Conservation (phyloP, 2,329 filamentous ascomycete genomes). For the Niveomyces coronatus region DNA sequence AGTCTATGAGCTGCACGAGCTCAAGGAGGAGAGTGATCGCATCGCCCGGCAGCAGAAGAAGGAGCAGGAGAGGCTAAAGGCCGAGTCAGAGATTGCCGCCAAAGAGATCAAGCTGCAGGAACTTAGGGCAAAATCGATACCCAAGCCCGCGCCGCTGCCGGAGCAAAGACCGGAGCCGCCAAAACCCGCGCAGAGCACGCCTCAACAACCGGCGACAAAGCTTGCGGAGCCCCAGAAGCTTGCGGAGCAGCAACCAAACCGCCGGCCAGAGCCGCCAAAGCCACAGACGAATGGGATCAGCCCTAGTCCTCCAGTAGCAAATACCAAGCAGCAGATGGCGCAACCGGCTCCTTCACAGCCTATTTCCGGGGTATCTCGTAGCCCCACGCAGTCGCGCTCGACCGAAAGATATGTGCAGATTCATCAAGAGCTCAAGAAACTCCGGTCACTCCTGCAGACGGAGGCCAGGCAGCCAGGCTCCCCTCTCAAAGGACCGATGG, state of each 20-base stretch:
- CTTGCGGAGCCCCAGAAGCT: background rate
- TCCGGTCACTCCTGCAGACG: constrained; percentile 51
- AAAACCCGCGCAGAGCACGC: constrained; percentile 9
- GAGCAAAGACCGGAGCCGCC: constrained; percentile 7
- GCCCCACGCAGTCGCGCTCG: constrained; percentile 2
- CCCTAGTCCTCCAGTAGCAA: constrained; percentile 9
- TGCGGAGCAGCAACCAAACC: background rate
- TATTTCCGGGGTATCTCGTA: background rate
- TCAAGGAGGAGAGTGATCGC: constrained; percentile 33
- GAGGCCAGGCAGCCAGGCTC: constrained; percentile 38
- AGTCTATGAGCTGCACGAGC: constrained; percentile 36
- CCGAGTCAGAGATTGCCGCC: constrained; percentile 34
- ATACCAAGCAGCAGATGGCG: constrained; percentile 9
- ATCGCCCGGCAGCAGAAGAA: constrained; percentile 34
- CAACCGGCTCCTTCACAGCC: constrained; percentile 7
- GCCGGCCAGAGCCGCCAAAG: background rate
- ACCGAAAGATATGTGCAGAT: constrained; percentile 44
- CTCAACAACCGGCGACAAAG: constrained; percentile 10
- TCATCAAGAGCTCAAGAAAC: constrained; percentile 57
- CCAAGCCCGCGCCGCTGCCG: constrained; percentile 27
- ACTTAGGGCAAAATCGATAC: constrained; percentile 34
- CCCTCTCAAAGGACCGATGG: constrained; percentile 53
- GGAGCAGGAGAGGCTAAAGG: constrained; percentile 35
- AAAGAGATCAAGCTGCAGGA: constrained; percentile 39
- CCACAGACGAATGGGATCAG: constrained; percentile 15